Conservation (phyloP, 352 stramenopile genomes). For the Phytophthora cajani region DNA sequence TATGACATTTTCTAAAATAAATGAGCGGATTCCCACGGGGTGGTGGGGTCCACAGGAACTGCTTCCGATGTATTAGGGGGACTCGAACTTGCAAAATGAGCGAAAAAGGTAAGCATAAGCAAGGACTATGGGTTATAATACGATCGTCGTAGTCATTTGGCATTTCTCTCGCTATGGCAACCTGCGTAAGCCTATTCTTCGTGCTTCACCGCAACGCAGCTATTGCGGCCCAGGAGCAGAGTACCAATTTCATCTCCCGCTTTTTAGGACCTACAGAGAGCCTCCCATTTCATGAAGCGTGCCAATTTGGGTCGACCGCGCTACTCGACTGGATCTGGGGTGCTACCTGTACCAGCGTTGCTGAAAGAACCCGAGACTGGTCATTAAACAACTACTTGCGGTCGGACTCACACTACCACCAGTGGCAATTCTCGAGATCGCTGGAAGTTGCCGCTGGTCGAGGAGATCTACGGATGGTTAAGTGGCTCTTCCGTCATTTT, state of each 20-base stretch:
- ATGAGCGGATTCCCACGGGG: no score
- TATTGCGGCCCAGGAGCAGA: neutral
- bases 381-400: slow-evolving; percentile 5
- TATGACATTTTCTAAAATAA: no score
- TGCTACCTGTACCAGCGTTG: neutral
- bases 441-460: neutral
- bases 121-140: no score
- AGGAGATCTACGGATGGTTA: neutral
- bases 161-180: no score
- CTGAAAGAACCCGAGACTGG: neutral
- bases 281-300: slow-evolving; percentile 3
- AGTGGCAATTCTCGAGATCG: neutral
- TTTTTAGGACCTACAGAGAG: slow-evolving; percentile 1
- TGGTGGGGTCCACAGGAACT: no score
- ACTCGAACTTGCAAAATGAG: no score
- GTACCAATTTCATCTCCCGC: neutral
- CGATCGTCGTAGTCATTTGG: no score
- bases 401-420: slow-evolving; percentile 5
- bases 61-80: no score
- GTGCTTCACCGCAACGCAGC: neutral
- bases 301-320: neutral
- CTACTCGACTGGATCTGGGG: slow-evolving; percentile 10
- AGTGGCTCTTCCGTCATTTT: neutral
- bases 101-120: no score
- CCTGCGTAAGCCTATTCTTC: no score